Conservation (phyloP, 2,329 filamentous ascomycete genomes). For the Xylaria arbuscula region DNA sequence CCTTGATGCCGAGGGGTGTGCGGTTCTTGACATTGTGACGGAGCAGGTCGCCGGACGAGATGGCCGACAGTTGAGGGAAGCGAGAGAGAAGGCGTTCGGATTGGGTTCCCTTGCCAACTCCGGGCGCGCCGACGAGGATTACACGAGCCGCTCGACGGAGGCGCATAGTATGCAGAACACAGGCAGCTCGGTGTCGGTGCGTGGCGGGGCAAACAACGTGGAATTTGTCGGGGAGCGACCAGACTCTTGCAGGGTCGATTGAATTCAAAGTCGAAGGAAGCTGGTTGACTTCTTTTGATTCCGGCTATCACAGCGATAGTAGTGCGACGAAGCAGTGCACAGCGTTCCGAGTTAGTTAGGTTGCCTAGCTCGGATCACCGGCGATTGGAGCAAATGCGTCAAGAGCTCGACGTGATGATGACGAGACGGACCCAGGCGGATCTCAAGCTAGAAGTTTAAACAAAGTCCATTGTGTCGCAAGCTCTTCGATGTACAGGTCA, state of each 20-base stretch:
- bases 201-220: slow-evolving; percentile 12
- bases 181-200: slow-evolving; percentile 26
- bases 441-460: slow-evolving; percentile 22
- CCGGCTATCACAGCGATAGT: neutral
- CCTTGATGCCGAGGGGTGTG: slow-evolving; percentile 89
- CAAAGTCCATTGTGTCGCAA: slow-evolving; percentile 32
- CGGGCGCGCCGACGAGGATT: slow-evolving; percentile 95
- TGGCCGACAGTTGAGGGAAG: slow-evolving; percentile 88
- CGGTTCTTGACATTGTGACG: slow-evolving; percentile 91
- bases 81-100: slow-evolving; percentile 86
- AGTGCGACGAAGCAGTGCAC: slow-evolving; percentile 9
- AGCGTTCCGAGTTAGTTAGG: neutral
- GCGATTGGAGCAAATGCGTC: slow-evolving; percentile 7
- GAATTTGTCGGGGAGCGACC: slow-evolving; percentile 14
- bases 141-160: slow-evolving; percentile 86
- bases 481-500: slow-evolving; percentile 15
- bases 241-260: slow-evolving; percentile 6
- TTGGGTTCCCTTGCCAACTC: slow-evolving; percentile 97
- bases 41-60: slow-evolving; percentile 93
- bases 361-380: slow-evolving; percentile 3
- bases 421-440: slow-evolving; percentile 28
- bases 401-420: slow-evolving; percentile 9
- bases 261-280: neutral
- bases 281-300: neutral
- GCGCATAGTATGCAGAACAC: slow-evolving; percentile 61